phyloP scores from a whole-genome alignment of 2,329 filamentous ascomycete genomes.

The Davidsoniella neocaledoniae region DNA sequence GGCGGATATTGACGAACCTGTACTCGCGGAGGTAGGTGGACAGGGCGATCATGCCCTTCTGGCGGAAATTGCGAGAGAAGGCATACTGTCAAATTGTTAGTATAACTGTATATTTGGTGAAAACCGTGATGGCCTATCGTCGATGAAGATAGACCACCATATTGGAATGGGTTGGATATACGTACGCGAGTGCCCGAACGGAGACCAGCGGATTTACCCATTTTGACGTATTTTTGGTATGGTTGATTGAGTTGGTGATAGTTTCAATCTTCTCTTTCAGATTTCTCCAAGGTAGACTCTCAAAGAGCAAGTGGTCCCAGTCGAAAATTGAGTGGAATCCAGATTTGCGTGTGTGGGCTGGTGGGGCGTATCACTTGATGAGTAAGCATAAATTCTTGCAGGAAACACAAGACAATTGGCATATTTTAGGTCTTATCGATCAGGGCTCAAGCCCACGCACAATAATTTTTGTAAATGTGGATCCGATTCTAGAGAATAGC shows the following conservation, averaged over 20 bases:
- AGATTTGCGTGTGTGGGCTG: conserved; percentile 8
- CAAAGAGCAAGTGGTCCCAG: conserved; percentile 6
- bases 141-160: conserved; percentile 11
- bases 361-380: conserved; percentile 7
- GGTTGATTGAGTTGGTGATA: conserved; percentile 11
- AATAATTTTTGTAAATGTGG: conserved; percentile 3
- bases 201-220: conserved; percentile 80
- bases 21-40: conserved; percentile 91
- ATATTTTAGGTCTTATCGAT: conserved; percentile 9
- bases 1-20: conserved; percentile 37
- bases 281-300: conserved; percentile 13
- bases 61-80: conserved; percentile 87
- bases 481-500: too few relatives aligned
- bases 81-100: conserved; percentile 42
- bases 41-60: conserved; percentile 86
- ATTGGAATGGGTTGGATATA: conserved; percentile 18
- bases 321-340: conserved; percentile 12
- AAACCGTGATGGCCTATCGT: background rate
- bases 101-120: background rate
- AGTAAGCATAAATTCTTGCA: conserved; percentile 5
- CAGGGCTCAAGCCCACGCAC: conserved; percentile 12
- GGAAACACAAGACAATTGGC: background rate
- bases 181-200: conserved; percentile 70
- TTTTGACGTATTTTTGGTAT: conserved; percentile 32
- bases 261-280: conserved; percentile 10